Conservation (phyloP, 768 basidiomycete species). For the Calocera viscosa region DNA sequence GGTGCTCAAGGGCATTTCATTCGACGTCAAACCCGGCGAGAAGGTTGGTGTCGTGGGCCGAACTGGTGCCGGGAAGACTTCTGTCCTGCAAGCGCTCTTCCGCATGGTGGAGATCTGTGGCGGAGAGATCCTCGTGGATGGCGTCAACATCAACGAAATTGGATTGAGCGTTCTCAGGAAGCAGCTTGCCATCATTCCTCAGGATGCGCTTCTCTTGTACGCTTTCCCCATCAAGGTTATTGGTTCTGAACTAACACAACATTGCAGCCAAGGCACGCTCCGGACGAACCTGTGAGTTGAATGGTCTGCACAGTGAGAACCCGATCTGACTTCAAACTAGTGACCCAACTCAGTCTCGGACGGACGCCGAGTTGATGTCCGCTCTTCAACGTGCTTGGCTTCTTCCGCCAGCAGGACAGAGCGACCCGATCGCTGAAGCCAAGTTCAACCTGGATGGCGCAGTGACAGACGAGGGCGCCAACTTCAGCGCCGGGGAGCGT, state of each 20-base stretch:
- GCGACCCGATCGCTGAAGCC: constrained; percentile 39
- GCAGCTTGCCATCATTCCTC: constrained; percentile 55
- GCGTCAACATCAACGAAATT: constrained; percentile 39
- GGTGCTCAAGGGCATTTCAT: constrained; percentile 48
- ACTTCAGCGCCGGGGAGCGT: constrained; percentile 54
- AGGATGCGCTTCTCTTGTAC: constrained; percentile 45
- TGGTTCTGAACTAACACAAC: not conserved
- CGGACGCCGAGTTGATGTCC: constrained; percentile 51
- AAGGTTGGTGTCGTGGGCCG: constrained; percentile 45
- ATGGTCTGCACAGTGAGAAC: constrained; percentile 8
- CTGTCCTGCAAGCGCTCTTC: constrained; percentile 26
- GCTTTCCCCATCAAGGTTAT: constrained; percentile 21
- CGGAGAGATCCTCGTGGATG: constrained; percentile 50
- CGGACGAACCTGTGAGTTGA: constrained; percentile 34
- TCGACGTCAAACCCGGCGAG: constrained; percentile 47
- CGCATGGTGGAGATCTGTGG: constrained; percentile 45
- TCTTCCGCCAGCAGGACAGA: constrained; percentile 31
- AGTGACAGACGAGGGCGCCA: constrained; percentile 54
- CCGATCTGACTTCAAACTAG: constrained; percentile 23
- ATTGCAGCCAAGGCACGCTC: constrained; percentile 30
- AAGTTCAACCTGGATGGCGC: constrained; percentile 55
- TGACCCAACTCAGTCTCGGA: constrained; percentile 41
- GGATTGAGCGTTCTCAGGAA: constrained; percentile 44
- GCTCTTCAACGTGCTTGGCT: constrained; percentile 50
- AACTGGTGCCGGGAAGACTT: constrained; percentile 34